A percentile compares a stretch with the other conserved stretches of the same genome.
phyloP scores from a whole-genome alignment of 768 basidiomycete genomes.

The Clathrus columnatus region DNA sequence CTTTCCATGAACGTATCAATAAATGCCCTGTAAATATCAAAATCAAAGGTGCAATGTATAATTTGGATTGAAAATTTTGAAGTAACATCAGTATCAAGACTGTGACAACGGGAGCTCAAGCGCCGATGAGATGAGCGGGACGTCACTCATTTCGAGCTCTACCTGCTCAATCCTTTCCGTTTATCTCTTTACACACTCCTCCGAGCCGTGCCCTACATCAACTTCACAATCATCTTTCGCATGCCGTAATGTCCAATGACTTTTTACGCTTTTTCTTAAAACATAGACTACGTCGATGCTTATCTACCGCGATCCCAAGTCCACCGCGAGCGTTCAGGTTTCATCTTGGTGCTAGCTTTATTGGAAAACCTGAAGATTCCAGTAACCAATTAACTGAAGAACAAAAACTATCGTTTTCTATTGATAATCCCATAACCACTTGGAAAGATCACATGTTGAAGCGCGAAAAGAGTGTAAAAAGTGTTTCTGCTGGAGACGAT shows the following conservation, averaged over 20 bases:
- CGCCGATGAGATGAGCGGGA: too few species aligned
- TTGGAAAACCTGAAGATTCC: slow-evolving; percentile 51
- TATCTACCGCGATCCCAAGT: background rate
- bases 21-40: background rate
- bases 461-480: slow-evolving; percentile 31
- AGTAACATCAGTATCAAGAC: too few species aligned
- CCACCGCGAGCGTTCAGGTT: slow-evolving; percentile 52
- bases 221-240: background rate
- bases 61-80: too few species aligned
- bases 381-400: background rate
- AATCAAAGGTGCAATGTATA: too few species aligned
- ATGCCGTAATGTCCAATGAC: background rate
- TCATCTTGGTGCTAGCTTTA: slow-evolving; percentile 72
- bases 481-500: slow-evolving; percentile 45
- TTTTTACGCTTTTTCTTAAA: background rate
- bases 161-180: too few species aligned
- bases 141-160: too few species aligned
- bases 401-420: slow-evolving; percentile 31
- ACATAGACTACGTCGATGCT: background rate
- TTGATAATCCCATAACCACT: slow-evolving; percentile 46
- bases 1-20: background rate
- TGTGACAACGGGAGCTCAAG: too few species aligned
- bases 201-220: too few species aligned
- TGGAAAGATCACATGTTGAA: slow-evolving; percentile 65
- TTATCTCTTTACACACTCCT: too few species aligned